Evolutionary conservation across 306 rosid species (phyloP), one percentile per base, ranked within the genome.

Genomic region (Vigna unguiculata): DNA sequence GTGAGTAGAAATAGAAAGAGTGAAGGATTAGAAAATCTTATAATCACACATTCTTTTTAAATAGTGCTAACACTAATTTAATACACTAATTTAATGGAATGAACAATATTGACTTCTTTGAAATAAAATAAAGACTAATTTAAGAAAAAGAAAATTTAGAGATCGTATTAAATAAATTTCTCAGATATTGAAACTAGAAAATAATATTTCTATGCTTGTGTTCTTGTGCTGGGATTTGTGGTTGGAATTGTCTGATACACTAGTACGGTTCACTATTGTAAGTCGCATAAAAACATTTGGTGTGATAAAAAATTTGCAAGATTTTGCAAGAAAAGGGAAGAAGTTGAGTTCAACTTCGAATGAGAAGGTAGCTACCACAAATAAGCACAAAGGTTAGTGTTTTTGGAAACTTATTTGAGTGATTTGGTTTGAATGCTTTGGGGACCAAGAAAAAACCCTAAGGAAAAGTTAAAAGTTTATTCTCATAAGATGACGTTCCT

Each of bases 231-330:
- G 16, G 74, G 48, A 59, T 25, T 64, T 43, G 25, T 61, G 78
- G 1, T 7, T 66, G 30, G 49, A 32, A 68, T 20, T 21, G 9
- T 76, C 76, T 82, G 85, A 82, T 82, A 82, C 85, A 82, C 85
- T 82, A 82, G 85, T 74, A 82, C 81, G 85, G 85, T 77, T 82
- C 85, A 82, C 82, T 22, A 64, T 82, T 82, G 85, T 53, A 21
- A 24, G 78, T 69, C 85, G 54, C 34, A 52, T 75, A 2, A 47
- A 16, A 40, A 8, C 5, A 38, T 5, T 11, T 36, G 58, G 12
- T 16, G 34, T 5, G 4, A 16, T 10, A 54, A 34, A 34, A 1
- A 21, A 5, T 55, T 38, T 21, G 46, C 34, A 36, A 72, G 53
- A 32, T 4, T 5, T 32, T 32, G 38, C 38, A 4, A 32, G 38